Evolutionary conservation across 805 yeast species (phyloP).

Genomic region (Kodamaea neixiangensis): DNA sequence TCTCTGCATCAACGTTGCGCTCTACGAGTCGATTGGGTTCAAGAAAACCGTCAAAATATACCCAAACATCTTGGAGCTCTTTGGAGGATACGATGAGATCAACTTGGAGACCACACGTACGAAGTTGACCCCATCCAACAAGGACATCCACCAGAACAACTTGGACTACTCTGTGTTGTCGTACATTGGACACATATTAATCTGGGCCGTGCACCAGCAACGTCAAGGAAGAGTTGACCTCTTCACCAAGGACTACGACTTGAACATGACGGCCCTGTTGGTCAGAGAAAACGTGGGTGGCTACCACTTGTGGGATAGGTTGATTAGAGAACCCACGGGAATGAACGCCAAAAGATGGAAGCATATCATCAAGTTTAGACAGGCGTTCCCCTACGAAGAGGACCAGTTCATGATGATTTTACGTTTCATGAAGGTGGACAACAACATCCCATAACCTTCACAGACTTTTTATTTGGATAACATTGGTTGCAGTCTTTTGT

Average conservation of each 20-base stretch:
- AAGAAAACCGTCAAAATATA: slow-evolving; percentile 24
- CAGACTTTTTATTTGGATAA: neutral
- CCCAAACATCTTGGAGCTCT: slow-evolving; percentile 29
- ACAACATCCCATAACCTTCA: slow-evolving; percentile 17
- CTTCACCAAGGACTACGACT: slow-evolving; percentile 20
- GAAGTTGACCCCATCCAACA: slow-evolving; percentile 35
- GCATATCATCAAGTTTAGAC: slow-evolving; percentile 40
- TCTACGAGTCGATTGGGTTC: slow-evolving; percentile 38
- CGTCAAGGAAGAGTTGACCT: slow-evolving; percentile 11
- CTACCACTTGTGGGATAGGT: slow-evolving; percentile 41
- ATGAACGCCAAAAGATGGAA: slow-evolving; percentile 46
- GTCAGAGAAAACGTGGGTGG: slow-evolving; percentile 36
- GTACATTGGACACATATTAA: slow-evolving; percentile 38
- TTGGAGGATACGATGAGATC: slow-evolving; percentile 32
- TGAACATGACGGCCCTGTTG: slow-evolving; percentile 18
- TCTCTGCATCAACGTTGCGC: slow-evolving; percentile 37
- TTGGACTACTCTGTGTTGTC: slow-evolving; percentile 41
- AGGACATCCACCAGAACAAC: slow-evolving; percentile 33
- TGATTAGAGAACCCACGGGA: slow-evolving; percentile 29
- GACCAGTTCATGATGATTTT: slow-evolving; percentile 41
- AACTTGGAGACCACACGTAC: slow-evolving; percentile 35
- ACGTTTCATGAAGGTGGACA: slow-evolving; percentile 35
- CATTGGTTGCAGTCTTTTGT: neutral
- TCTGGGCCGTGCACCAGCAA: slow-evolving; percentile 38
- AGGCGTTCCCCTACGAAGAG: slow-evolving; percentile 37